phyloP scores from a whole-genome alignment of 179 eudicot species.

The Patellifolia procumbens region DNA sequence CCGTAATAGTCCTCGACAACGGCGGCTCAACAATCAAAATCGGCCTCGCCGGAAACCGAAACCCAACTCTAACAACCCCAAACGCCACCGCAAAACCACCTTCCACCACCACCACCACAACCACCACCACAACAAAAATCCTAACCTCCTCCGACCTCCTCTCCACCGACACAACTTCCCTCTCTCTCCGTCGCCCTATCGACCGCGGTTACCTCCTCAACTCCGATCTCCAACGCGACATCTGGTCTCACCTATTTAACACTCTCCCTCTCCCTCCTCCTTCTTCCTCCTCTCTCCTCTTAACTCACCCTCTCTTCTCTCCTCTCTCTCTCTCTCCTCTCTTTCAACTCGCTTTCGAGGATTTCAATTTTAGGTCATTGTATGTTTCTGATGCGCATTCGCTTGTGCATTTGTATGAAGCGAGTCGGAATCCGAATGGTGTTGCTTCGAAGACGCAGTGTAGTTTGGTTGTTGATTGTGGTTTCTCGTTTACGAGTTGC shows the following conservation, averaged over 20 bases:
- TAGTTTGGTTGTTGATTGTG: constrained; percentile 83
- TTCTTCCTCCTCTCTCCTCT: constrained; percentile 53
- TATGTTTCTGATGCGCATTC: constrained; percentile 65
- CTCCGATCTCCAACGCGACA: constrained; percentile 73
- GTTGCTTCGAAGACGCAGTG: constrained; percentile 61
- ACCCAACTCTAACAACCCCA: constrained; percentile 64
- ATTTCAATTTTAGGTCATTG: constrained; percentile 59
- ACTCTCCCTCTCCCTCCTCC: constrained; percentile 45
- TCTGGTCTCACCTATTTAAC: constrained; percentile 84
- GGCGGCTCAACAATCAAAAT: constrained; percentile 80
- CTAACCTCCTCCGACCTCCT: constrained; percentile 59
- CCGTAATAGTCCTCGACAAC: constrained; percentile 83
- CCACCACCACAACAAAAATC: constrained; percentile 62
- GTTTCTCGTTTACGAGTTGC: constrained; percentile 72
- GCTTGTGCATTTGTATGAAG: constrained; percentile 71
- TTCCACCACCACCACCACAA: constrained; percentile 39
- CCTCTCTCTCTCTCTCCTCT: constrained; percentile 65
- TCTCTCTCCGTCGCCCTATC: constrained; percentile 79
- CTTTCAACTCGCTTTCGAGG: constrained; percentile 78
- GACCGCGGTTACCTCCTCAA: constrained; percentile 87
- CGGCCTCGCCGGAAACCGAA: constrained; percentile 79
- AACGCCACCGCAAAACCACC: constrained; percentile 68
- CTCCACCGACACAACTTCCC: constrained; percentile 69
- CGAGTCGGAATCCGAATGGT: constrained; percentile 63
- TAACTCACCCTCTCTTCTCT: constrained; percentile 65